Evolutionary conservation across 1,284 basidiomycete species (phyloP).

Genomic region (Cutaneotrichosporon sp.): DNA sequence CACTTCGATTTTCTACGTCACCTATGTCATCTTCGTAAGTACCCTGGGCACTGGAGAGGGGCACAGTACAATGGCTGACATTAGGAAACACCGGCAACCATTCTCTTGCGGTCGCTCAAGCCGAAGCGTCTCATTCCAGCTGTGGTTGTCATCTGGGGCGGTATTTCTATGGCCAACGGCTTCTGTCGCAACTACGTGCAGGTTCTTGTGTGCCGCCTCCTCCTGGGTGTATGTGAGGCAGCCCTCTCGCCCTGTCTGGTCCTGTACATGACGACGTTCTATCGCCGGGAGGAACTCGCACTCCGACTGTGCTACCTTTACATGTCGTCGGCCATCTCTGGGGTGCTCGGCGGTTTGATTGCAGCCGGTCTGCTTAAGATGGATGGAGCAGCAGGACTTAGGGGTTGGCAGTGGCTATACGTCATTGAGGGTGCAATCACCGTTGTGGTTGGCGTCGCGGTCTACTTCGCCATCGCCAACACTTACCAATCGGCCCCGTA

Average conservation of each 20-base stretch:
- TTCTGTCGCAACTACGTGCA: slow-evolving; percentile 18
- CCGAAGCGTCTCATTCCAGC: slow-evolving; percentile 19
- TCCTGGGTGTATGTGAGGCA: slow-evolving; percentile 33
- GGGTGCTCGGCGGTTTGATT: slow-evolving; percentile 35
- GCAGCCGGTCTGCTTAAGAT: slow-evolving; percentile 15
- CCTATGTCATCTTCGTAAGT: slow-evolving; percentile 28
- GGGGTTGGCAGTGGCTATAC: slow-evolving; percentile 16
- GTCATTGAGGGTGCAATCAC: slow-evolving; percentile 16
- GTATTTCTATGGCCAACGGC: slow-evolving; percentile 26
- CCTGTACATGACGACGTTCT: slow-evolving; percentile 26
- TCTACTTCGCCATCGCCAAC: slow-evolving; percentile 10
- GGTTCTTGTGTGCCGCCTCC: slow-evolving; percentile 22
- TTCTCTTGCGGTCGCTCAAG: slow-evolving; percentile 28
- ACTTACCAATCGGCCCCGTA: slow-evolving; percentile 5
- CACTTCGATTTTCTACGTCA: slow-evolving; percentile 28
- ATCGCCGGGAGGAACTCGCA: slow-evolving; percentile 30
- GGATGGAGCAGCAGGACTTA: slow-evolving; percentile 8
- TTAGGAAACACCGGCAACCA: slow-evolving; percentile 28
- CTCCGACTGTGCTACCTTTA: slow-evolving; percentile 34
- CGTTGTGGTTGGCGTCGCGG: slow-evolving; percentile 1
- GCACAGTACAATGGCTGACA: too few relatives aligned
- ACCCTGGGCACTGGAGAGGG: too few relatives aligned
- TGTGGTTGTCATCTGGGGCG: slow-evolving; percentile 23
- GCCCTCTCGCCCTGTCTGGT: slow-evolving; percentile 28
- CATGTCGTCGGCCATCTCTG: slow-evolving; percentile 27